Evolutionary conservation across 1,139 yeast genomes (phyloP), one percentile per base, ranked within the genome.

Genomic region (Candida albicans): DNA sequence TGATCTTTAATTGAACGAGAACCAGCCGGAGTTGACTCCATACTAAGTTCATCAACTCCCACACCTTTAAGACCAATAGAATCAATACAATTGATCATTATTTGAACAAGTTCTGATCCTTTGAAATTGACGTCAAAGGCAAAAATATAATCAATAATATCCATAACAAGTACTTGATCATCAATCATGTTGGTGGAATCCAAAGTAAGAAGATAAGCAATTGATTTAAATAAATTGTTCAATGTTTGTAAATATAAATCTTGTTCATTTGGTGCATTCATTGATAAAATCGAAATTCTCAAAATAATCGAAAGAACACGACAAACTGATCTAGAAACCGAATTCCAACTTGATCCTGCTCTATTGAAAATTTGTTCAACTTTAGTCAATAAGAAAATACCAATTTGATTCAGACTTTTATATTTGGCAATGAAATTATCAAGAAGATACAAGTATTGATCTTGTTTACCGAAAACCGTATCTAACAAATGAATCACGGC

Each of bases 401-500:
- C 89, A 44, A 82, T 68, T 4, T 62, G 59, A 4, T 86, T 81
- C 12, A 73, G 61, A 25, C 64, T 56, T n/a, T 54, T 52, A 46
- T 58, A 56, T 42, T 59, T 61, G 14, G 55, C 47, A 35, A 74
- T 56, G 51, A 81, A 82, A 14, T 70, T 67, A 40, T 81, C 81
- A 52, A 82, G 70, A 56, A 82, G 58, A 49, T 78, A 77, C 37
- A 77, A 67, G 60, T 81, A 81, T 54, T 81, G 86, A 47, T 81
- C 84, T 56, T 82, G 84, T 58, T 82, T 78, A 7, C 86, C 87
- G 52, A 83, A 69, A n/a, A 82, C 72, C 36, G 81, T 71, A 60
- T 84, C 88, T 36, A 84, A 61, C 46, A 82, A 65, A 51, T 81
- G 84, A 34, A 82, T 75, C 37, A 81, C 68, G 1, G 85, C 77